These are phyloP conservation scores for Astragalus glycyphyllos DNA, from an alignment of 306 rosid species.

Conservation along the genomic window DNA sequence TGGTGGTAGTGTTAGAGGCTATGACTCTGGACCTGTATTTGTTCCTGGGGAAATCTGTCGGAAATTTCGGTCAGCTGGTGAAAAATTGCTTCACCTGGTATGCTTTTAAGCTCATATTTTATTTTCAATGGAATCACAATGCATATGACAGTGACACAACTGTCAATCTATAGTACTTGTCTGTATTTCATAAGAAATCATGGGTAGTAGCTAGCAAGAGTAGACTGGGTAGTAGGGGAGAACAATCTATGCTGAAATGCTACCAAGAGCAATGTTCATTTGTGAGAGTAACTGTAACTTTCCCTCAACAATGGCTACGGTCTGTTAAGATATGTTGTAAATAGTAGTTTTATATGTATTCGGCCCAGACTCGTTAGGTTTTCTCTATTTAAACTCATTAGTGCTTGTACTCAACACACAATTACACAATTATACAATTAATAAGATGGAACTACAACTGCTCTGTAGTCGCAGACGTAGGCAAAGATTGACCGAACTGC, in stretches of 20 bases:
- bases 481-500: too few relatives aligned
- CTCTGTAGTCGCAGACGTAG: too few relatives aligned
- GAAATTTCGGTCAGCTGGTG: constrained; percentile 77
- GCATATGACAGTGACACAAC: constrained; percentile 2
- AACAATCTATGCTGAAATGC: constrained; percentile 11
- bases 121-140: constrained; percentile 34
- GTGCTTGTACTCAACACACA: too few relatives aligned
- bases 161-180: not conserved
- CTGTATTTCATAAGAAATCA: not conserved
- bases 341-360: too few relatives aligned
- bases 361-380: too few relatives aligned
- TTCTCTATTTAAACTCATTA: too few relatives aligned
- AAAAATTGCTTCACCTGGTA: constrained; percentile 87
- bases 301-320: too few relatives aligned
- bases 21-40: constrained; percentile 84
- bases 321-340: too few relatives aligned
- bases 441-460: too few relatives aligned
- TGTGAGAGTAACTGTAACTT: too few relatives aligned
- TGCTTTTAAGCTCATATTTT: constrained; percentile 40
- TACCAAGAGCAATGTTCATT: not conserved
- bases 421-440: too few relatives aligned
- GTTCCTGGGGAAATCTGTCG: constrained; percentile 87
- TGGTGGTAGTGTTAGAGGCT: constrained; percentile 76
- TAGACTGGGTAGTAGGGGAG: constrained; percentile 27
- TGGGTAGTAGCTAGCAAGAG: constrained; percentile 11